These are phyloP conservation scores for Solanum bukasovii DNA, from an alignment of 257 asterid genomes.

Conservation along the genomic window DNA sequence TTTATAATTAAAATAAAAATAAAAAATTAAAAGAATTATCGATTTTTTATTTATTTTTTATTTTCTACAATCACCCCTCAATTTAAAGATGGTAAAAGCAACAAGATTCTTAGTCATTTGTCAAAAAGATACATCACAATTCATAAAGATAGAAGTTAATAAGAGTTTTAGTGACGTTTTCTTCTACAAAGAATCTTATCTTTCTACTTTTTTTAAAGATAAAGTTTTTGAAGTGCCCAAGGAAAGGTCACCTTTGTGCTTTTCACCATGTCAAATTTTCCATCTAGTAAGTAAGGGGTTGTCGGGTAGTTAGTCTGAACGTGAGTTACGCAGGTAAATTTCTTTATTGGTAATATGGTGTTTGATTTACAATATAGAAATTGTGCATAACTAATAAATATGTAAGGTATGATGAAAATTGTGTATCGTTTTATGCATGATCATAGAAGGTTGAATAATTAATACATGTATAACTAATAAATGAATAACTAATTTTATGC, in stretches of 20 bases:
- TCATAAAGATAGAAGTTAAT: not conserved
- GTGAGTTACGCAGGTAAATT: too few species aligned
- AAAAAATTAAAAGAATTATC: not conserved
- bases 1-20: not conserved
- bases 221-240: not conserved
- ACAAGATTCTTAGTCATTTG: not conserved
- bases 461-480: too few species aligned
- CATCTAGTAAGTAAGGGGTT: not conserved
- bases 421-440: not conserved
- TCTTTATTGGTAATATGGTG: too few species aligned
- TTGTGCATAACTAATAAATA: too few species aligned
- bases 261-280: not conserved
- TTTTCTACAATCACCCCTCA: not conserved
- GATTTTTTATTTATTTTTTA: not conserved
- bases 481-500: too few species aligned
- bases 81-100: not conserved
- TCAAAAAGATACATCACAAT: not conserved
- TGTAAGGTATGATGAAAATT: not conserved
- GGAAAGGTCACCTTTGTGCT: not conserved
- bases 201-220: not conserved
- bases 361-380: too few species aligned
- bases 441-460: too few species aligned
- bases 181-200: not conserved
- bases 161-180: not conserved
- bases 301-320: not conserved